Conservation (phyloP, 78 protist genomes). For the Emiliania huxleyi region DNA sequence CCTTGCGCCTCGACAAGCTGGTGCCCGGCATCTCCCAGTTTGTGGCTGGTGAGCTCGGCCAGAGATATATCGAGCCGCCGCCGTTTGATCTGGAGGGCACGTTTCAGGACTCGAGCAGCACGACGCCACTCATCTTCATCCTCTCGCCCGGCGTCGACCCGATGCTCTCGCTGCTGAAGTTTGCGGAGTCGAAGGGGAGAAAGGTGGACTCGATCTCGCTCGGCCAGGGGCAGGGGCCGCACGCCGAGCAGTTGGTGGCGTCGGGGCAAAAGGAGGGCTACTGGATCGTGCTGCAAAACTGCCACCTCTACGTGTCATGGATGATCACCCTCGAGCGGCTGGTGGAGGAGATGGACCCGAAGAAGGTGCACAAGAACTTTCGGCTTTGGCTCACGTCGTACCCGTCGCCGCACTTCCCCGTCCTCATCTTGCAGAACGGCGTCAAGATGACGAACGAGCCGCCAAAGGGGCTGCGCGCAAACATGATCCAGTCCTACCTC, state of each 20-base stretch:
- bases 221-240: constrained; percentile 84
- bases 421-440: constrained; percentile 70
- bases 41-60: constrained; percentile 60
- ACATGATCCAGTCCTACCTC: constrained; percentile 24
- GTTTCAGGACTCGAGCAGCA: constrained; percentile 60
- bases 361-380: constrained; percentile 44
- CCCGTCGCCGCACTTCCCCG: constrained; percentile 82
- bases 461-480: constrained; percentile 56
- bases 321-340: constrained; percentile 57
- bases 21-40: constrained; percentile 31
- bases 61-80: constrained; percentile 83
- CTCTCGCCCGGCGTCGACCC: constrained; percentile 87
- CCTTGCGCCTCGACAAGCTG: constrained; percentile 83
- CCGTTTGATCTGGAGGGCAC: constrained; percentile 73
- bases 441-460: constrained; percentile 77
- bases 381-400: constrained; percentile 72
- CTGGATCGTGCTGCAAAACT: constrained; percentile 83
- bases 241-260: constrained; percentile 48
- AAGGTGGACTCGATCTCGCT: constrained; percentile 69
- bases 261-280: constrained; percentile 45
- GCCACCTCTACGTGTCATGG: constrained; percentile 74
- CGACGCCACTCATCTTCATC: constrained; percentile 81
- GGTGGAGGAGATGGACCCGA: constrained; percentile 55
- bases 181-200: constrained; percentile 50
- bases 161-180: constrained; percentile 46